Conservation (phyloP, 169 alveolate species). For the Eimeria praecox region DNA sequence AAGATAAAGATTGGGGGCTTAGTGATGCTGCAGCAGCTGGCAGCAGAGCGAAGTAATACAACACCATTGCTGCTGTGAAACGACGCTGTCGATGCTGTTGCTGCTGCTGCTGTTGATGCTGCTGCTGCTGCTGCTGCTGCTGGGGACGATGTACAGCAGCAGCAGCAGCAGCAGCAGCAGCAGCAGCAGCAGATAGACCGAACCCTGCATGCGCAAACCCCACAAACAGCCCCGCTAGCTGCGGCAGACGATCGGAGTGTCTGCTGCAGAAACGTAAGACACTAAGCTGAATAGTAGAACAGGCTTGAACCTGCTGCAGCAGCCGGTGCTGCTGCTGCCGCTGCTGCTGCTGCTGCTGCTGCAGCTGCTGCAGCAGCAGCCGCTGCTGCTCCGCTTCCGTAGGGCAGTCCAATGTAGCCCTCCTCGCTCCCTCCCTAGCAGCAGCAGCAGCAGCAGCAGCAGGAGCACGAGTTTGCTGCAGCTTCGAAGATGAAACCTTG, state of each 20-base stretch:
- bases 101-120: constrained; percentile 22
- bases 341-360: not conserved
- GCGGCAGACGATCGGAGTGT: constrained; percentile 65
- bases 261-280: constrained; percentile 49
- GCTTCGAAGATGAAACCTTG: too few relatives aligned
- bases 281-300: not conserved
- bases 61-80: constrained; percentile 28
- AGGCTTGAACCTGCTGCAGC: constrained; percentile 22
- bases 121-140: constrained; percentile 44
- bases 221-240: constrained; percentile 33
- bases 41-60: constrained; percentile 34
- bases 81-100: constrained; percentile 22
- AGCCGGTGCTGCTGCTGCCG: not conserved
- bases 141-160: too few relatives aligned
- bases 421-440: not conserved
- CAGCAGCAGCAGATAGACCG: not conserved
- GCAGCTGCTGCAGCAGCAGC: not conserved
- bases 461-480: not conserved
- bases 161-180: too few relatives aligned
- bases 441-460: not conserved
- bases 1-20: constrained; percentile 5
- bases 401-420: not conserved
- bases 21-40: constrained; percentile 43
- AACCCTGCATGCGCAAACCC: constrained; percentile 50
- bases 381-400: not conserved